Evolutionary conservation across 2,329 filamentous ascomycete genomes (phyloP).

Genomic region (Diplodia seriata): DNA sequence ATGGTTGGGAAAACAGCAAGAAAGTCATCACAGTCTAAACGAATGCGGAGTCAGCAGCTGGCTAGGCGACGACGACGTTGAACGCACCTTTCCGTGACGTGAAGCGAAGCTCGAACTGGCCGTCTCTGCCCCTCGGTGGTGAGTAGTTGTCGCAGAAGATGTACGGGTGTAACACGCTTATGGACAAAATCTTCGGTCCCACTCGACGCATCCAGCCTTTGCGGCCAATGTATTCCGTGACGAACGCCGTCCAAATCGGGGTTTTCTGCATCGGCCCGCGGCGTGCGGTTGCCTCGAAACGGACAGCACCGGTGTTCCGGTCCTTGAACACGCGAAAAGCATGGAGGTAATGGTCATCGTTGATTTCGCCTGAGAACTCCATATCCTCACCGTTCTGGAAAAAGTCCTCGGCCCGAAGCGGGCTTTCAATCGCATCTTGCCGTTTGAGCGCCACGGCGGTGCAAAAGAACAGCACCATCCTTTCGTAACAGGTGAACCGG

Average conservation of each 20-base stretch:
- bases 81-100: conserved; percentile 35
- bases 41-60: neutral
- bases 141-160: conserved; percentile 61
- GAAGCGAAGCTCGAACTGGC: conserved; percentile 28
- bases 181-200: conserved; percentile 52
- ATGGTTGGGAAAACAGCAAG: conserved; percentile 8
- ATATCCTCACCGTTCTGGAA: conserved; percentile 55
- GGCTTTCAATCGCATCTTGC: conserved; percentile 57
- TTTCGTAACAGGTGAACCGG: conserved; percentile 64
- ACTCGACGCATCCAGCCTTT: conserved; percentile 57
- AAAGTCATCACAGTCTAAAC: conserved; percentile 21
- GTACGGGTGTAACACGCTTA: conserved; percentile 60
- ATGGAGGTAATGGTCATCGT: conserved; percentile 60
- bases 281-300: conserved; percentile 64
- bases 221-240: conserved; percentile 56
- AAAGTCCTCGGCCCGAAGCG: conserved; percentile 54
- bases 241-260: conserved; percentile 68
- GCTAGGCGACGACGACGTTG: neutral
- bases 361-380: conserved; percentile 60
- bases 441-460: conserved; percentile 64
- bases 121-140: conserved; percentile 40
- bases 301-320: conserved; percentile 57
- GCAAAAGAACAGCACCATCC: conserved; percentile 64
- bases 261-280: conserved; percentile 60
- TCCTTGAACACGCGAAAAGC: conserved; percentile 63